Percentiles rank a stretch among this genome's conserved stretches.
phyloP scores from a whole-genome alignment of 140 eudicot species.

The Oenanthe javanica region DNA sequence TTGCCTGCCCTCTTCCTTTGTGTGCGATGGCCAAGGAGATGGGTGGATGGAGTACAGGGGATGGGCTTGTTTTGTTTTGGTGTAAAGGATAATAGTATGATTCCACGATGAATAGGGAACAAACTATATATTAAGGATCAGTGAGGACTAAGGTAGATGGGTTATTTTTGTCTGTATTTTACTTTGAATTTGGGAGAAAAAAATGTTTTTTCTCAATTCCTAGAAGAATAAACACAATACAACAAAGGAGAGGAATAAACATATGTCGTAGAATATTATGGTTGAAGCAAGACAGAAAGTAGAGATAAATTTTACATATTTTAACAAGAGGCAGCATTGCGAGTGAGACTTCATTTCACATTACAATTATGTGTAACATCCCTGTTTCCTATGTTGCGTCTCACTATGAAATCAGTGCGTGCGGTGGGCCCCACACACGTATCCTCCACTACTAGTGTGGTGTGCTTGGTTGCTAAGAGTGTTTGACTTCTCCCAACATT shows the following conservation, averaged over 20 bases:
- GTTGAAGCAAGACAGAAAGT: conserved; percentile 4
- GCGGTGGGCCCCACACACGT: conserved; percentile 14
- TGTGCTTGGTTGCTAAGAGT: background rate
- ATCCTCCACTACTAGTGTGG: background rate
- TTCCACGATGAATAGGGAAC: background rate
- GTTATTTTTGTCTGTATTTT: conserved; percentile 13
- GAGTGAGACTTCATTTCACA: background rate
- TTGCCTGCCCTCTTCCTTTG: background rate
- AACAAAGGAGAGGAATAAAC: conserved; percentile 1
- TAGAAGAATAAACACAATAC: background rate
- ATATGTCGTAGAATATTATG: background rate
- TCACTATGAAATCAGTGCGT: conserved; percentile 20
- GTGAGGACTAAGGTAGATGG: conserved; percentile 17
- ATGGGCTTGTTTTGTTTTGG: conserved; percentile 15
- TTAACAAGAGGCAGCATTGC: background rate
- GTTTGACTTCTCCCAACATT: background rate
- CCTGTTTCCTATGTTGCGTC: conserved; percentile 19
- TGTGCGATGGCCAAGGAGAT: background rate
- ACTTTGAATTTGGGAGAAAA: conserved; percentile 5
- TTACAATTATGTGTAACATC: background rate
- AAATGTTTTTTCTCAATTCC: background rate
- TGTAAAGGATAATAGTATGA: background rate
- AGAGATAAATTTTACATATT: conserved; percentile 27
- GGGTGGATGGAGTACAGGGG: background rate
- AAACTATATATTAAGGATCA: background rate